These are phyloP conservation scores for Penicillium waksmanii DNA, from an alignment of 495 filamentous ascomycete species.

Conservation along the genomic window DNA sequence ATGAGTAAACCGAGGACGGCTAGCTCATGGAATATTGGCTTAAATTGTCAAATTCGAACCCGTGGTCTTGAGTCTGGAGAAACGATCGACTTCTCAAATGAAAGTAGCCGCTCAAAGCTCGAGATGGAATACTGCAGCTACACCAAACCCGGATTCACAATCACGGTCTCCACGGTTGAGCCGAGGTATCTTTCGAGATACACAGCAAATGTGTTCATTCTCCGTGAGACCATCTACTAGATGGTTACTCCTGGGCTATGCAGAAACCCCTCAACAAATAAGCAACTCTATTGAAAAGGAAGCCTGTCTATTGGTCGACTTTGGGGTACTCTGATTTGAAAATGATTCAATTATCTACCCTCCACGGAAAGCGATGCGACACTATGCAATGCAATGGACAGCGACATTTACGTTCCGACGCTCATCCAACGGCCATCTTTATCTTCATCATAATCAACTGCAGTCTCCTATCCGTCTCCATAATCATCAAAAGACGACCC, in stretches of 20 bases:
- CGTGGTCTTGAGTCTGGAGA: no score
- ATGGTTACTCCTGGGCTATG: not conserved
- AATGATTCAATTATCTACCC: not conserved
- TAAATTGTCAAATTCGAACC: not conserved
- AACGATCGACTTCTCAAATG: no score
- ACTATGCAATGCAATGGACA: no score
- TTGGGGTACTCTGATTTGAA: not conserved
- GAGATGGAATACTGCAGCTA: no score
- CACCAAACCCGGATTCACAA: not conserved
- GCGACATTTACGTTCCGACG: not conserved
- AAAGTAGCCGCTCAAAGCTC: no score
- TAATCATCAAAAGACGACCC: slow-evolving; percentile 40
- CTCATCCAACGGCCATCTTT: slow-evolving; percentile 20
- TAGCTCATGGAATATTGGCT: not conserved
- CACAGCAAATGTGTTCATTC: not conserved
- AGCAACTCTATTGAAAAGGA: not conserved
- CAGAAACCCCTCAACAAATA: not conserved
- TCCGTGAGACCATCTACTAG: not conserved
- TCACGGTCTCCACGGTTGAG: not conserved
- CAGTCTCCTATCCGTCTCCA: slow-evolving; percentile 42
- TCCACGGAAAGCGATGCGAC: no score
- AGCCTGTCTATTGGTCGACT: not conserved
- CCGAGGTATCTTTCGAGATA: not conserved
- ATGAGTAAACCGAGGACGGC: not conserved
- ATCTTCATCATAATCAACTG: slow-evolving; percentile 41